Base-by-base conservation (phyloP, 23 red algal species). In the Chondrus crispus region DNA sequence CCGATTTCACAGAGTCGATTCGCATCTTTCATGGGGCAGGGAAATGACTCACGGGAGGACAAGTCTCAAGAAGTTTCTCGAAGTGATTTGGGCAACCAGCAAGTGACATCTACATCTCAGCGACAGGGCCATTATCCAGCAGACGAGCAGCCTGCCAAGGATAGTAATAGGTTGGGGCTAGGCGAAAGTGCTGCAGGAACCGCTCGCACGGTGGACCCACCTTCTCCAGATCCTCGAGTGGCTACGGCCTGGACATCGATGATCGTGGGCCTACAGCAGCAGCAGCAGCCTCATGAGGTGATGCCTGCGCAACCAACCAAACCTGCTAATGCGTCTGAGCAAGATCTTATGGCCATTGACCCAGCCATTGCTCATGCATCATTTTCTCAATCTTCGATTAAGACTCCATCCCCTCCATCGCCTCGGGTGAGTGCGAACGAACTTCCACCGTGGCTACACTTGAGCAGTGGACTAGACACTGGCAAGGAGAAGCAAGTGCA, bases 261-360 rank as follows among this genome's bases (percentile, higher is more conserved):
- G 60, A 66, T 66, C 26, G 35, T 66, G 60, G 60, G 60, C 60
- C 35, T 66, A 32, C 60, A 66, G 60, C 60, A 32, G 35, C 26
- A 22, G 60, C 60, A 66, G 18, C 60, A 66, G 8, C 26, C 35
- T 0, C 26, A 66, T 66, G 26, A 66, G 35, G 60, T 66, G n/a
- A n/a, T n/a, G n/a, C n/a, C n/a, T n/a, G n/a, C n/a, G n/a, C n/a
- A n/a, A 66, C 35, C 60, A 8, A n/a, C 60, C 35, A 22, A 66
- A 19, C 60, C 35, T 66, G 9, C 60, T 8, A 22, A 66, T 66
- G 26, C 60, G 18, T 75, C 87, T 22, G 87, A 90, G 13, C 87
- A 90, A 63, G 87, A 90, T 70, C 72, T 90, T 19, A 90, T 90
- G 72, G 71, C 87, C 10, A 90, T 81, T 80, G 74, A 90, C 41